Evolutionary conservation across 2,329 filamentous ascomycete species (phyloP), one percentile per base, ranked within the genome.

Genomic region (Metarhizium humberi): DNA sequence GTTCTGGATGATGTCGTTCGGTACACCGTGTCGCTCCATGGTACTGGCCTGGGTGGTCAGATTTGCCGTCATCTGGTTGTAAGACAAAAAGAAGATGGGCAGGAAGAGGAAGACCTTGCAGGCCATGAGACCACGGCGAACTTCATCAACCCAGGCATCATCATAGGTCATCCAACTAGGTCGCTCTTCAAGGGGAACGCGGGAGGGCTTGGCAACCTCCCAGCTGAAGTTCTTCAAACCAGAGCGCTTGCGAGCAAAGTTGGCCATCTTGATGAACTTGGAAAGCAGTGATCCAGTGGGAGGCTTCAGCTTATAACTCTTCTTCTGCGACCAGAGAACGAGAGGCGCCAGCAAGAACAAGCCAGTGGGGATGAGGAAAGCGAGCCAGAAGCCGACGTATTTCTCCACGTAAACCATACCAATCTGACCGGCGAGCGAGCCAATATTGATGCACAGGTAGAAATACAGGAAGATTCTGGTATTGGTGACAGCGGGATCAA

Each of bases 131-230:
- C 86, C 87, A 70, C 87, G 85, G 53, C 78, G 77, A 51, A 91
- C 83, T 66, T 92, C 86, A 66, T 90, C 87, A 38, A 92, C 88
- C 87, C 88, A 92, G 53, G 82, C 81, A 61, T 92, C 89, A 59
- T 92, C 88, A 62, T 90, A 91, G 0, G 84, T 87, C 85, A 92
- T 91, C 87, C 87, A 92, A 0, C 55, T 45, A 0, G 87, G 87
- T 54, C 84, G 83, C 59, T 76, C 67, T 1, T 68, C 69, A 42
- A 77, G 72, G 10, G 78, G 72, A 6, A 89, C 75, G 40, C 75
- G 73, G 66, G 82, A 87, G 3, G 87, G 87, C 72, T 88, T 88
- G 57, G 83, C 82, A 4, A 74, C 66, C 30, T 89, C 82, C 83
- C 86, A 90, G 71, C 88, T 70, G 47, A 83, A 70, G 2, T 81